Evolutionary conservation across 495 filamentous ascomycete genomes (phyloP).

Genomic region (Neurospora tetraspora): DNA sequence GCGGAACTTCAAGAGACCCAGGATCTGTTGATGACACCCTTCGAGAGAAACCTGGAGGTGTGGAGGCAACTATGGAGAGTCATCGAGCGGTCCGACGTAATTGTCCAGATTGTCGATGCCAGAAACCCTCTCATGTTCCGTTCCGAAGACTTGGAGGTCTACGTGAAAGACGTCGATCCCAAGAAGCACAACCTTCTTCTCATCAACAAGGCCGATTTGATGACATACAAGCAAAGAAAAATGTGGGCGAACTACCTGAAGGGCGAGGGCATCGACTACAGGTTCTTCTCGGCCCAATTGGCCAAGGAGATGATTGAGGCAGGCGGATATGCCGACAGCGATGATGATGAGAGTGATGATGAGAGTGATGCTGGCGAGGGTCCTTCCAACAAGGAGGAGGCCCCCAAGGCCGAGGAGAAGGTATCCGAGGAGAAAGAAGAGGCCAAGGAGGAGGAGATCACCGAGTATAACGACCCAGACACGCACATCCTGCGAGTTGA

Average conservation of each 20-base stretch:
- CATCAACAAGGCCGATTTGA: conserved; percentile 99
- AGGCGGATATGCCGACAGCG: conserved; percentile 34
- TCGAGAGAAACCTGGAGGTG: conserved; percentile 95
- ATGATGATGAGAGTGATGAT: conserved; percentile 30
- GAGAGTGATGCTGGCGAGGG: conserved; percentile 25
- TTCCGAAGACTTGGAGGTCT: conserved; percentile 84
- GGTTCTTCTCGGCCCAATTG: conserved; percentile 89
- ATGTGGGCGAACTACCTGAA: conserved; percentile 87
- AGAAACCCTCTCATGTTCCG: conserved; percentile 90
- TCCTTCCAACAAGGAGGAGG: conserved; percentile 4
- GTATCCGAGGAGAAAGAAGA: conserved; percentile 33
- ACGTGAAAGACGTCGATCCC: conserved; percentile 84
- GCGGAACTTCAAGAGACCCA: conserved; percentile 88
- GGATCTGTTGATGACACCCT: conserved; percentile 95
- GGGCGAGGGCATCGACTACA: conserved; percentile 69
- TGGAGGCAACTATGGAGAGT: conserved; percentile 99
- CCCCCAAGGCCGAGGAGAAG: conserved; percentile 27
- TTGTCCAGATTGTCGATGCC: conserved; percentile 98
- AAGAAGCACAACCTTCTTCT: conserved; percentile 86
- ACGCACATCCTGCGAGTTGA: conserved; percentile 83
- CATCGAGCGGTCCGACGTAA: conserved; percentile 89
- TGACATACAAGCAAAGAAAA: conserved; percentile 77
- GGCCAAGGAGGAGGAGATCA: conserved; percentile 18
- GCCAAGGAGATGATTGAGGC: conserved; percentile 83
- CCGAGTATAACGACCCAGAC: conserved; percentile 41